phyloP scores from a whole-genome alignment of 1,284 basidiomycete species.

The Peniophora sp. region DNA sequence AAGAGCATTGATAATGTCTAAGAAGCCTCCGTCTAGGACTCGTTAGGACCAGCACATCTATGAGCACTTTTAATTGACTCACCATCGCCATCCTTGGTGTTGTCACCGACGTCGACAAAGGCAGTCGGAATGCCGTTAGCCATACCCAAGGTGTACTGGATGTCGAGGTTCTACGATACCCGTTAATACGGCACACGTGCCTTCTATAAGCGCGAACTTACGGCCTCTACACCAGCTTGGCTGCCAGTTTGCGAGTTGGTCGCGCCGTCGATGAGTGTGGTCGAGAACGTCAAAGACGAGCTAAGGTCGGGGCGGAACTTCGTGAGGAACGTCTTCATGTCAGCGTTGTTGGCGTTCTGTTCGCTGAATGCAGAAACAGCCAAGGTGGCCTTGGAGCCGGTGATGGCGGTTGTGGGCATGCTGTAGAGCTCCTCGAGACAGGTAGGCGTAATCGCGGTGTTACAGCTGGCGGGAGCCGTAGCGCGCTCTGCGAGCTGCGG shows the following conservation, averaged over 20 bases:
- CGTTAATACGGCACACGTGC: not conserved
- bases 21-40: too few species aligned
- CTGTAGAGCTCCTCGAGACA: constrained; percentile 23
- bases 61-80: constrained; percentile 15
- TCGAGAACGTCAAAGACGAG: constrained; percentile 3
- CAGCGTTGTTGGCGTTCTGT: constrained; percentile 15
- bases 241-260: constrained; percentile 17
- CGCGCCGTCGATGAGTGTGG: constrained; percentile 1
- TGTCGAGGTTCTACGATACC: constrained; percentile 42
- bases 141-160: constrained; percentile 57
- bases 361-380: constrained; percentile 25
- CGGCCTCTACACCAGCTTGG: constrained; percentile 29
- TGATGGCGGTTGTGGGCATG: constrained; percentile 23
- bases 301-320: constrained; percentile 20
- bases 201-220: constrained; percentile 38
- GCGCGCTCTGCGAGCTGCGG: constrained; percentile 16
- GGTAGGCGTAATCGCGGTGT: constrained; percentile 17
- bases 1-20: not conserved
- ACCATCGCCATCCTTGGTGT: constrained; percentile 16
- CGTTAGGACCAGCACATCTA: constrained; percentile 14
- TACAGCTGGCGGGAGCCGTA: constrained; percentile 14
- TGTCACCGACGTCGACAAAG: constrained; percentile 37
- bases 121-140: constrained; percentile 53
- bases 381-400: constrained; percentile 17
- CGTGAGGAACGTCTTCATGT: constrained; percentile 3